A percentile compares a stretch with the other conserved stretches of the same genome.
phyloP scores from a whole-genome alignment of 495 filamentous ascomycete species.

The Bacidia gigantensis region DNA sequence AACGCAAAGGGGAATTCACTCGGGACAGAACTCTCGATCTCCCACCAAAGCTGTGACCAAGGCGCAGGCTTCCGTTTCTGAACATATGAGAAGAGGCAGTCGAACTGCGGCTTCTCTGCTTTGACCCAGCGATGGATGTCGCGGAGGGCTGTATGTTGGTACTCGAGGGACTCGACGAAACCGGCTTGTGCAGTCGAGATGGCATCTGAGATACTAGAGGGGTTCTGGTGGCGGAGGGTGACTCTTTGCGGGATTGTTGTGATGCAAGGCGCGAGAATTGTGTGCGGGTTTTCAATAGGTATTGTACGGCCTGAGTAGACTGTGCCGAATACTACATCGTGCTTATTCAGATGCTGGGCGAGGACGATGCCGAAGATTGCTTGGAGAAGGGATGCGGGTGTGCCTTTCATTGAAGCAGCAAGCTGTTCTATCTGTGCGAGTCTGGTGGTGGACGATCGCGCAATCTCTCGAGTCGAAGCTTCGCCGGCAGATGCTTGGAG shows the following conservation, averaged over 20 bases:
- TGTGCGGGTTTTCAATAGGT: slow-evolving; percentile 43
- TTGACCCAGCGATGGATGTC: slow-evolving; percentile 34
- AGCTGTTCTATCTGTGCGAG: slow-evolving; percentile 21
- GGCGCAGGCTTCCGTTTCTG: slow-evolving; percentile 8
- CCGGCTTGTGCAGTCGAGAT: slow-evolving; percentile 26
- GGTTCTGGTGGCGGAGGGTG: not conserved
- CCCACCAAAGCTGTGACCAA: slow-evolving; percentile 19
- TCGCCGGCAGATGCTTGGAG: slow-evolving; percentile 16
- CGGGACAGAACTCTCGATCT: slow-evolving; percentile 24
- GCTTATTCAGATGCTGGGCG: slow-evolving; percentile 24
- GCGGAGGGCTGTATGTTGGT: slow-evolving; percentile 32
- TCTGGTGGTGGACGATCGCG: slow-evolving; percentile 14
- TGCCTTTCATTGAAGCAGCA: slow-evolving; percentile 22
- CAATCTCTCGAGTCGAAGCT: slow-evolving; percentile 12
- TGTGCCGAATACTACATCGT: slow-evolving; percentile 31
- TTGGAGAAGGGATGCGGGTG: slow-evolving; percentile 27
- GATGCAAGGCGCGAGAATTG: slow-evolving; percentile 73
- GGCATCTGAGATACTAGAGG: slow-evolving; percentile 17
- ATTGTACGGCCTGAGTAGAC: slow-evolving; percentile 34
- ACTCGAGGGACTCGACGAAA: slow-evolving; percentile 29
- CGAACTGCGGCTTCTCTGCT: slow-evolving; percentile 29
- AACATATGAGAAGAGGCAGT: slow-evolving; percentile 29
- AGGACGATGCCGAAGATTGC: slow-evolving; percentile 32
- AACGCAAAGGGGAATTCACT: slow-evolving; percentile 26
- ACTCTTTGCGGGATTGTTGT: slow-evolving; percentile 72